Base-by-base conservation (phyloP, 768 basidiomycete species). In the Boletus edulis region DNA sequence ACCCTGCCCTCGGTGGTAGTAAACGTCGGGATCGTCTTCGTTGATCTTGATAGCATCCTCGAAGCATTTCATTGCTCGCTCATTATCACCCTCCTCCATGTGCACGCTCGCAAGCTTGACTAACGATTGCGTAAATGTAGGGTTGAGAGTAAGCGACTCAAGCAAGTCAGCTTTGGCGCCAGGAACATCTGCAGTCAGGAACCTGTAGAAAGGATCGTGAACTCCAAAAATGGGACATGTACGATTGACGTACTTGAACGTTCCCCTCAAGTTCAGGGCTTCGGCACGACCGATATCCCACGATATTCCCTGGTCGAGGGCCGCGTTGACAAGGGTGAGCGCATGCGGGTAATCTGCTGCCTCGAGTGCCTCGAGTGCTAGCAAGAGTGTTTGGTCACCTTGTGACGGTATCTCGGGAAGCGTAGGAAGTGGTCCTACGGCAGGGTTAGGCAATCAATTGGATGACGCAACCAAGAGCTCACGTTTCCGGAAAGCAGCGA, bases 1-100 rank as follows among this genome's bases (percentile, higher is more conserved):
- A 90, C 91, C 91, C 78, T 99, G 97, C 43, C 96, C 97, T 62
- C 95, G 92, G 71, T 99, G 97, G 73, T 99, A 99, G 77, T 92
- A 98, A 53, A 97, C 93, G 72, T 98, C 96, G 0, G 96, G 87
- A 73, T 98, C 95, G 46, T 85, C 76, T 7, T 86, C 75, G 64
- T 98, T 86, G 61, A 89, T 81, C 62, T 80, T 78, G 67, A 94
- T 87, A 1, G 97, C 97, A 58, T 87, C 79, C 42, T 96, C 94
- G 68, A 98, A 98, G 68, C 89, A 91, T 55, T 87, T 84, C 72
- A 98, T 94, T 1, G 96, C 90, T 60, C 83, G 84, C 18, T 78
- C 74, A 13, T 90, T 81, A 58, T 94, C 83, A 39, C 87, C 87
- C 64, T 95, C 87, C 69, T 99, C 97, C 96, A 99, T 98, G 72